Conservation (phyloP, 2,329 filamentous ascomycete species). For the Fusarium mexicanum region DNA sequence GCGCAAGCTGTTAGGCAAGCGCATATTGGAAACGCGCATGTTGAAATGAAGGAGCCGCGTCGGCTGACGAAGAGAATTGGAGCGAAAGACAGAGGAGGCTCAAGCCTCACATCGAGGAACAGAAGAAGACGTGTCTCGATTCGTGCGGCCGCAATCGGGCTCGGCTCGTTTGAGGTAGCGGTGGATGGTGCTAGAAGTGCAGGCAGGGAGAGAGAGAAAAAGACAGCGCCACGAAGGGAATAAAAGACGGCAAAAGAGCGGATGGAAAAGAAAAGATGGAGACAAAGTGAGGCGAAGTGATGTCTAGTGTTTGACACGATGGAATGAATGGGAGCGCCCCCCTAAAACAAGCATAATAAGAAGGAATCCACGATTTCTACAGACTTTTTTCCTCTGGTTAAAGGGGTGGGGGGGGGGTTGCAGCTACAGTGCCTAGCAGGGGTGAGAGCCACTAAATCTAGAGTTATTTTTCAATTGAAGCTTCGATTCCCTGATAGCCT, state of each 20-base stretch:
- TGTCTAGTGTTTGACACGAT: background rate
- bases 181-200: background rate
- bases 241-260: slow-evolving; percentile 3
- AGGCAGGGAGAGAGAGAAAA: background rate
- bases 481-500: background rate
- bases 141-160: background rate
- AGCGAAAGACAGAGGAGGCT: slow-evolving; percentile 1
- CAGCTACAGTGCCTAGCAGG: background rate
- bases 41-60: background rate
- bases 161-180: background rate
- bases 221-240: background rate
- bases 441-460: background rate
- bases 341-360: background rate
- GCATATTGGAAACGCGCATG: slow-evolving; percentile 26
- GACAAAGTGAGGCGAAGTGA: background rate
- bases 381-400: background rate
- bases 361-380: background rate
- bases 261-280: slow-evolving; percentile 5
- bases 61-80: background rate
- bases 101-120: slow-evolving; percentile 14
- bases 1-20: slow-evolving; percentile 17
- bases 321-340: background rate
- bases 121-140: slow-evolving; percentile 3
- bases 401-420: background rate
- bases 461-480: background rate